Base-by-base conservation (phyloP, 208 protist genomes). In the Acanthamoeba castellanii region DNA sequence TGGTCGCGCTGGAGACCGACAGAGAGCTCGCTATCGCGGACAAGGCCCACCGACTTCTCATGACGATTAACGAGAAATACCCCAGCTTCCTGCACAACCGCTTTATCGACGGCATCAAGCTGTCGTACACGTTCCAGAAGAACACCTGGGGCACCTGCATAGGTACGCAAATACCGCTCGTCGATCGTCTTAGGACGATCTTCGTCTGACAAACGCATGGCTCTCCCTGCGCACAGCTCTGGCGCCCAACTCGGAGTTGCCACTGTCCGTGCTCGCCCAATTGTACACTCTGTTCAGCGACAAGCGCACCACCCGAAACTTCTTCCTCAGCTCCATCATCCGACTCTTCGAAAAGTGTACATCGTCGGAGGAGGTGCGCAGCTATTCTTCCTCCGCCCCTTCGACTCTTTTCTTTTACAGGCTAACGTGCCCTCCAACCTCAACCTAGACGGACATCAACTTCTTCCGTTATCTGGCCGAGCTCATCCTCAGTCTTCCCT, bases 391-490 rank as follows among this genome's bases (percentile, higher is more conserved):
- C 52, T 92, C n/a, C 0, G 25, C 50, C 55, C 34, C 11, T 82
- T 50, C 25, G 0, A 11, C 2, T 82, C 30, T 82, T 82, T 2
- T 18, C 34, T n/a, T n/a, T 66, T 42, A 1, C 4, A 34, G 14
- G n/a, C 72, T 81, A 11, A 81, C n/a, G 18, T n/a, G 32, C 47
- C 14, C 14, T 52, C 1, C 66, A 50, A 34, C 5, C 32, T 52
- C 30, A 22, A 76, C 27, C 7, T 57, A 94, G 90, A 84, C 55
- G 45, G 70, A 94, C 47, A 45, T 94, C n/a, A 42, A 4, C 5
- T 94, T 94, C 72, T 94, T 94, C 68, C 90, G 90, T 18, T 94
- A 94, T 45, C n/a, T 94, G 47, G 90, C 90, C 45, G 90, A 94
- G 47, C 45, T 84, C 47, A 76, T 94, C 30, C 52, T 94, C 25